These are phyloP conservation scores for Colletotrichum agaves DNA, from an alignment of 2,329 filamentous ascomycete genomes.

Conservation along the genomic window DNA sequence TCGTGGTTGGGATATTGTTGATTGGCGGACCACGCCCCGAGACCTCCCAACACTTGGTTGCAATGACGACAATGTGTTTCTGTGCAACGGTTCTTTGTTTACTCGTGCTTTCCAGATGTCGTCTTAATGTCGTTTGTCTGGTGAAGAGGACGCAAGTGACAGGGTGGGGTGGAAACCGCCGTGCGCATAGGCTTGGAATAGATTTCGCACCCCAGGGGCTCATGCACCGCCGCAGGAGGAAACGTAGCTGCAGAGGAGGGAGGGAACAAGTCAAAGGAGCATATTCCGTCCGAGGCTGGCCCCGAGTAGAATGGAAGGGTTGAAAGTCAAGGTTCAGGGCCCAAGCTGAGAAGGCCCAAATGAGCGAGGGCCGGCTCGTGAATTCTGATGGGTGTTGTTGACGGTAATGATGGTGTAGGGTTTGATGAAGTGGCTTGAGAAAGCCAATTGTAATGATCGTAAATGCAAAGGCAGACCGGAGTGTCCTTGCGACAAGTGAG, in stretches of 20 bases:
- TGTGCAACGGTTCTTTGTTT: neutral
- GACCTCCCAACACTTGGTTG: neutral
- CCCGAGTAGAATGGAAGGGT: neutral
- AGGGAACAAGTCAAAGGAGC: neutral
- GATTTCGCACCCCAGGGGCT: neutral
- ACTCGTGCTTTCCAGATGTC: neutral
- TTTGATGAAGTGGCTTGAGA: neutral
- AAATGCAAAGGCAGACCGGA: neutral
- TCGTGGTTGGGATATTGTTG: neutral
- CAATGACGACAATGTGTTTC: constrained; percentile 13
- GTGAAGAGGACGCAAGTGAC: neutral
- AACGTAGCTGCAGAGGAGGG: neutral
- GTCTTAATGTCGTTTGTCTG: neutral
- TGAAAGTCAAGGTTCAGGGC: neutral
- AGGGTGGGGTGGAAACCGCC: constrained; percentile 4
- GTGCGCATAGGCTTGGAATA: constrained; percentile 4
- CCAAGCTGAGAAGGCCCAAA: constrained; percentile 1
- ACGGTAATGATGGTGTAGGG: neutral
- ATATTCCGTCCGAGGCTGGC: neutral
- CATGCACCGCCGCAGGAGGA: neutral
- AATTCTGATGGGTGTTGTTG: neutral
- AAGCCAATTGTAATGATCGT: constrained; percentile 18
- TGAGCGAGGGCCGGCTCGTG: neutral
- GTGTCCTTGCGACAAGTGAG: constrained; percentile 13
- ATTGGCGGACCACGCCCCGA: constrained; percentile 13